These are phyloP conservation scores for Aspergillus japonicus DNA, from an alignment of 2,329 filamentous ascomycete genomes.

Conservation along the genomic window DNA sequence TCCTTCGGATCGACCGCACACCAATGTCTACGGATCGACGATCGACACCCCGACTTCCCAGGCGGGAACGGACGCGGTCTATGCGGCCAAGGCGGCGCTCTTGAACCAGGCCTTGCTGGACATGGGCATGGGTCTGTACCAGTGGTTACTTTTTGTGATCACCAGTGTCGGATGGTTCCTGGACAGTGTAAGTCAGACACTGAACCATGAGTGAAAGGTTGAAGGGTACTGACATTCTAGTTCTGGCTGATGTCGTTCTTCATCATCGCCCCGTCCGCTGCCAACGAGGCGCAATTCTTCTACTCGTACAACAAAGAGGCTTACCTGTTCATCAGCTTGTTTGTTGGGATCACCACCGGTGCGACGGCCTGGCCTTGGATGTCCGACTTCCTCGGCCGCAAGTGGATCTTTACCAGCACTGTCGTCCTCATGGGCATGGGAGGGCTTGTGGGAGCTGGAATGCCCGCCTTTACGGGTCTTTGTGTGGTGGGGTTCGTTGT, in stretches of 20 bases:
- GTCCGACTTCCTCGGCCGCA: slow-evolving; percentile 20
- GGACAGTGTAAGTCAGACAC: slow-evolving; percentile 15
- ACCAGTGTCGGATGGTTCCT: slow-evolving; percentile 24
- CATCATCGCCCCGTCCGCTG: slow-evolving; percentile 19
- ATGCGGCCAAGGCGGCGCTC: slow-evolving; percentile 13
- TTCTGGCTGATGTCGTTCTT: slow-evolving; percentile 23
- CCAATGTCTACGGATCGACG: slow-evolving; percentile 3
- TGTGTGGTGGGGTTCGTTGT: slow-evolving; percentile 21
- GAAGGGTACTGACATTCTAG: slow-evolving; percentile 1
- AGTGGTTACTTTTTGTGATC: slow-evolving; percentile 22
- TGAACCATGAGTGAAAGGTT: background rate
- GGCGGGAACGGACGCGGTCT: slow-evolving; percentile 3
- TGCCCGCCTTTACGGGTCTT: slow-evolving; percentile 27
- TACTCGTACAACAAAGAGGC: slow-evolving; percentile 15
- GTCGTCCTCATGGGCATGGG: slow-evolving; percentile 21
- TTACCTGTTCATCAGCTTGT: slow-evolving; percentile 19
- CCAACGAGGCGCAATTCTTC: slow-evolving; percentile 23
- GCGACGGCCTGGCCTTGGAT: slow-evolving; percentile 20
- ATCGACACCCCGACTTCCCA: background rate
- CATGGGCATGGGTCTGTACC: slow-evolving; percentile 22
- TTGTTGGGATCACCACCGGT: slow-evolving; percentile 16
- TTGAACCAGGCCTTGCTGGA: slow-evolving; percentile 22
- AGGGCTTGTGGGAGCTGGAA: slow-evolving; percentile 22
- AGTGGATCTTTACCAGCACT: slow-evolving; percentile 22
- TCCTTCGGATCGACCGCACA: background rate